Evolutionary conservation across 495 filamentous ascomycete species (phyloP).

Genomic region (Trichocladium antarcticum): DNA sequence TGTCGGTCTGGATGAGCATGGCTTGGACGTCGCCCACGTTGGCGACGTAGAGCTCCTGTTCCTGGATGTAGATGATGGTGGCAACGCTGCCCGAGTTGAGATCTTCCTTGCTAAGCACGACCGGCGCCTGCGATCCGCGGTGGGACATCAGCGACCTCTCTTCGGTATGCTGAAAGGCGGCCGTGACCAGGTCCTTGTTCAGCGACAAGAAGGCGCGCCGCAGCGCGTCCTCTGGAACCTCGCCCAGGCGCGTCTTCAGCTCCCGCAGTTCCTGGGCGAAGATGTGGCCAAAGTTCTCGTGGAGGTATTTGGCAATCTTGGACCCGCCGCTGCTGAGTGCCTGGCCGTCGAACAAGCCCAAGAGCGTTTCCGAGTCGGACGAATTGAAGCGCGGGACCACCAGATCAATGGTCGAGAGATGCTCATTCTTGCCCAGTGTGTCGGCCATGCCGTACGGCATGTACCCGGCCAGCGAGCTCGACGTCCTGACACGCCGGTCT

Average conservation of each 20-base stretch:
- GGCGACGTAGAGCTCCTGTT: conserved; percentile 83
- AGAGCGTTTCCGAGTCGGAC: conserved; percentile 77
- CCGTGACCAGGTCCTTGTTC: conserved; percentile 87
- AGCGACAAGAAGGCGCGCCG: conserved; percentile 75
- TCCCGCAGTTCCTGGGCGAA: conserved; percentile 74
- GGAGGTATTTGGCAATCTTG: conserved; percentile 88
- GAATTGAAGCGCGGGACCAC: conserved; percentile 87
- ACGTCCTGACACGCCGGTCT: conserved; percentile 88
- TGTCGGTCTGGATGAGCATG: conserved; percentile 82
- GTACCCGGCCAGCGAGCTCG: conserved; percentile 76
- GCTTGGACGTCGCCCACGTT: conserved; percentile 94
- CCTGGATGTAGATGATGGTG: conserved; percentile 79
- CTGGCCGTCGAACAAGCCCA: conserved; percentile 94
- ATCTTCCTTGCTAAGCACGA: conserved; percentile 73
- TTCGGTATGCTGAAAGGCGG: conserved; percentile 73
- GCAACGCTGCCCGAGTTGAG: conserved; percentile 82
- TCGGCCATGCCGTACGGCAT: conserved; percentile 98
- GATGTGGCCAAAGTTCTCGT: conserved; percentile 81
- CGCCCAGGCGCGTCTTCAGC: conserved; percentile 42
- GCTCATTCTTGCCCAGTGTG: conserved; percentile 83
- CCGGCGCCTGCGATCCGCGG: conserved; percentile 55
- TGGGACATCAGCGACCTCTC: conserved; percentile 51
- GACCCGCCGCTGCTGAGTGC: conserved; percentile 74
- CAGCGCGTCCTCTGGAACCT: conserved; percentile 72
- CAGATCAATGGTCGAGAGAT: conserved; percentile 95